A percentile compares a stretch with the other conserved stretches of the same genome.
Conservation (phyloP, 2,329 filamentous ascomycete species). For the Metarhizium brunneum region DNA sequence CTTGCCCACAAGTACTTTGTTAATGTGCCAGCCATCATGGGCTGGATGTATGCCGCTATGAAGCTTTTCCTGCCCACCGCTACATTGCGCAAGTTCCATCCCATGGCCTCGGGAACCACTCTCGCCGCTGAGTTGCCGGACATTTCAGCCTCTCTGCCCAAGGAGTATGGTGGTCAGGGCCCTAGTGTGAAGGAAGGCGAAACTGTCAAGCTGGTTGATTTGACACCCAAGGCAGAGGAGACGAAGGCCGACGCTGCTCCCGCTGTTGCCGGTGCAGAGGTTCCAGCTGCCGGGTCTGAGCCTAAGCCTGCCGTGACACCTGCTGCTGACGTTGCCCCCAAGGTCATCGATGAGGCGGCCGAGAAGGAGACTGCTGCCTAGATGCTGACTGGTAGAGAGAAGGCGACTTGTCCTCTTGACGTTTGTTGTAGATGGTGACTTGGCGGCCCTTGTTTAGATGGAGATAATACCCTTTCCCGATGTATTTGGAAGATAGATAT, state of each 20-base stretch:
- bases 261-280: neutral
- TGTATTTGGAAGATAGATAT: neutral
- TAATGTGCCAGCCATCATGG: constrained; percentile 87
- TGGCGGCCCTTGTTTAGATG: neutral
- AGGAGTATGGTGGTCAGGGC: constrained; percentile 71
- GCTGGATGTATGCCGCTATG: constrained; percentile 70
- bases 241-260: constrained; percentile 7
- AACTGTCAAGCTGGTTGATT: constrained; percentile 19
- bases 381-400: constrained; percentile 2
- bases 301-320: no score
- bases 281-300: no score
- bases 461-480: constrained; percentile 5
- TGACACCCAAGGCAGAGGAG: constrained; percentile 2
- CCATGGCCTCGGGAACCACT: constrained; percentile 62
- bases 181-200: constrained; percentile 28
- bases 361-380: neutral
- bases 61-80: constrained; percentile 66
- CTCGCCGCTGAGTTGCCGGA: constrained; percentile 51
- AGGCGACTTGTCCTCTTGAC: neutral
- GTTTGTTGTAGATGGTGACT: neutral
- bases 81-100: constrained; percentile 72
- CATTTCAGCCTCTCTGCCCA: constrained; percentile 58
- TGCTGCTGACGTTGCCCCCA: neutral
- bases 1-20: constrained; percentile 85
- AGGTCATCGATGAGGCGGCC: neutral